Evolutionary conservation across 2,329 filamentous ascomycete species (phyloP).

Genomic region (Knufia petricola): DNA sequence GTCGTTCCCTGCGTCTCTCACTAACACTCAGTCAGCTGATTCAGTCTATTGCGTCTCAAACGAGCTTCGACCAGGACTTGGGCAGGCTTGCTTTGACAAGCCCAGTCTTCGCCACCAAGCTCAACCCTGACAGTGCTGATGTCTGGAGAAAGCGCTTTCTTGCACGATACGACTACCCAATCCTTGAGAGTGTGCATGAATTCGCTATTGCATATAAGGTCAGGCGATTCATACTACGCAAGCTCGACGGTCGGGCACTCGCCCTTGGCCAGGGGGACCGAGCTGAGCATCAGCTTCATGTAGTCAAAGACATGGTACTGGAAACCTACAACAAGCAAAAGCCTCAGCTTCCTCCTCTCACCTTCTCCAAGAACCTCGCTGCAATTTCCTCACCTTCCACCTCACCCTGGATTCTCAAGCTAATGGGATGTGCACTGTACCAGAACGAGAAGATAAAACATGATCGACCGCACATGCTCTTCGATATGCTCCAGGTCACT

Average conservation of each 20-base stretch:
- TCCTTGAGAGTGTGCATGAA: slow-evolving; percentile 18
- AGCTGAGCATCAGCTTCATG: slow-evolving; percentile 26
- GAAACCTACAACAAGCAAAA: slow-evolving; percentile 15
- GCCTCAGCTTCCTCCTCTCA: slow-evolving; percentile 10
- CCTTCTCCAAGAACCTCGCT: slow-evolving; percentile 18
- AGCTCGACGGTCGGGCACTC: slow-evolving; percentile 22
- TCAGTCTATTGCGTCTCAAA: slow-evolving; percentile 14
- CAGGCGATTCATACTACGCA: slow-evolving; percentile 28
- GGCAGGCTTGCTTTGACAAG: slow-evolving; percentile 25
- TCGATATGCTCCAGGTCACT: slow-evolving; percentile 23
- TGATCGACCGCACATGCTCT: slow-evolving; percentile 15
- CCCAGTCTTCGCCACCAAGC: slow-evolving; percentile 19
- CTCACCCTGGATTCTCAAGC: slow-evolving; percentile 17
- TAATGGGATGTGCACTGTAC: slow-evolving; percentile 10
- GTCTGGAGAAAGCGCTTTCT: slow-evolving; percentile 30
- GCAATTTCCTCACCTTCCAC: slow-evolving; percentile 14
- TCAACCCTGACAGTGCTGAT: slow-evolving; percentile 25
- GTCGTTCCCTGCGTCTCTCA: background rate
- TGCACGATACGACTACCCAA: slow-evolving; percentile 27
- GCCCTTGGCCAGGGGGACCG: slow-evolving; percentile 22
- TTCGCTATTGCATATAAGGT: slow-evolving; percentile 29
- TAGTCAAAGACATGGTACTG: slow-evolving; percentile 22
- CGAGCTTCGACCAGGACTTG: slow-evolving; percentile 26
- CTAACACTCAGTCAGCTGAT: slow-evolving; percentile 11
- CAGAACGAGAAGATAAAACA: slow-evolving; percentile 8